Evolutionary conservation across 352 stramenopile genomes (phyloP).

Genomic region (Plasmopara viticola): DNA sequence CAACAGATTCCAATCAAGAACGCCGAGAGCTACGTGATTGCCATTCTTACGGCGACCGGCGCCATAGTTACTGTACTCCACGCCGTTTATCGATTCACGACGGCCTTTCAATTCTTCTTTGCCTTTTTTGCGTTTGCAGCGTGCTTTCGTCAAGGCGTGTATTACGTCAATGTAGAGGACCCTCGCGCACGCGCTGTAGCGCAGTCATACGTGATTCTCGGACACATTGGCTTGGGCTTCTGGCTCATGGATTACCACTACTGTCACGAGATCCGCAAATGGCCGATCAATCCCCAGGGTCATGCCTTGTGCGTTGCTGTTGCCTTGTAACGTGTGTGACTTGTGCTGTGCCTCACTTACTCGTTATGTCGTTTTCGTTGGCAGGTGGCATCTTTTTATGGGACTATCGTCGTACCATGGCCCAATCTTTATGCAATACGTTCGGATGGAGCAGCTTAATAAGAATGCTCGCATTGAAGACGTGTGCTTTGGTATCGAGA

Average conservation of each 20-base stretch:
- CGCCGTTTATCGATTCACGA: constrained; percentile 64
- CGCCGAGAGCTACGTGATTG: constrained; percentile 30
- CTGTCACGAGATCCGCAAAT: constrained; percentile 39
- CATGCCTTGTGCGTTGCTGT: constrained; percentile 47
- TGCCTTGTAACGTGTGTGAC: background rate
- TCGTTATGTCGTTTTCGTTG: background rate
- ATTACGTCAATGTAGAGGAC: constrained; percentile 55
- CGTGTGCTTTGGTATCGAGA: constrained; percentile 48
- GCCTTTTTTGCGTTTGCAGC: constrained; percentile 38
- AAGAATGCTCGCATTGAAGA: constrained; percentile 46
- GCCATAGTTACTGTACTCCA: constrained; percentile 54
- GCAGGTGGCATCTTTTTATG: constrained; percentile 76
- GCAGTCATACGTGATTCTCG: constrained; percentile 46
- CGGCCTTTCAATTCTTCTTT: constrained; percentile 75
- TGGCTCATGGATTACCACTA: constrained; percentile 81
- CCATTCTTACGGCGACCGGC: constrained; percentile 44
- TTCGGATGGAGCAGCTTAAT: constrained; percentile 69
- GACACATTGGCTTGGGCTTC: constrained; percentile 49
- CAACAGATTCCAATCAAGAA: constrained; percentile 29
- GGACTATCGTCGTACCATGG: constrained; percentile 70
- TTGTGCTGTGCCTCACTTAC: constrained; percentile 3
- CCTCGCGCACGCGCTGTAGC: constrained; percentile 45
- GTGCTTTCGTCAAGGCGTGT: constrained; percentile 41
- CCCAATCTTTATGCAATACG: constrained; percentile 80
- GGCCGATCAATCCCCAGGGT: constrained; percentile 66